Percentiles rank a stretch among this genome's conserved stretches.
Evolutionary conservation across 2,329 filamentous ascomycete species (phyloP).

Genomic region (Scorias spongiosa): DNA sequence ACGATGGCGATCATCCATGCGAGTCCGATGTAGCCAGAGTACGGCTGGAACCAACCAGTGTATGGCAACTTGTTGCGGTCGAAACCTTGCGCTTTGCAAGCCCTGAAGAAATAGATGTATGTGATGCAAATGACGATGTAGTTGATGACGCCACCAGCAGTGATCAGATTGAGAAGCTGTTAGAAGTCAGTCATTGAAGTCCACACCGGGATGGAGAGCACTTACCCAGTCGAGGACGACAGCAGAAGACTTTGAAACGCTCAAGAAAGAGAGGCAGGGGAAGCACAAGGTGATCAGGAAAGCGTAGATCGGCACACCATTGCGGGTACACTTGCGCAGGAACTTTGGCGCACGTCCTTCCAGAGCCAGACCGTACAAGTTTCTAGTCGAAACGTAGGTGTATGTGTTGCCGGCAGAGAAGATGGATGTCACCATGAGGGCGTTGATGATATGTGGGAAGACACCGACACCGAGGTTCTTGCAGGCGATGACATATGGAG

Average conservation of each 20-base stretch:
- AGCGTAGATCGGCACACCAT: constrained; percentile 46
- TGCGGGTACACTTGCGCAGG: constrained; percentile 42
- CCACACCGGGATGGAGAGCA: neutral
- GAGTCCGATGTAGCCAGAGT: constrained; percentile 28
- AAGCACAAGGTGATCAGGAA: constrained; percentile 34
- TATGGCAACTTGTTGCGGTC: constrained; percentile 42
- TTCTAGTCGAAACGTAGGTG: constrained; percentile 38
- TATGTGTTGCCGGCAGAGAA: constrained; percentile 43
- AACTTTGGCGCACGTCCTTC: constrained; percentile 39
- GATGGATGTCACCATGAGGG: constrained; percentile 34
- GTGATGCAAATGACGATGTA: constrained; percentile 45
- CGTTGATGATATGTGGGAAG: constrained; percentile 27
- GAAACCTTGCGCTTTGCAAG: constrained; percentile 35
- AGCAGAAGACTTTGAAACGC: constrained; percentile 16
- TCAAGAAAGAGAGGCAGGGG: constrained; percentile 21
- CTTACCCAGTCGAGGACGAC: constrained; percentile 17
- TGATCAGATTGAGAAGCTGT: constrained; percentile 36
- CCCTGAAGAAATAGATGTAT: constrained; percentile 44
- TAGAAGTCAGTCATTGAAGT: neutral
- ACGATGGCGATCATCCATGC: constrained; percentile 21
- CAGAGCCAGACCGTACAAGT: constrained; percentile 37
- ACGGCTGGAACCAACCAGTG: constrained; percentile 41
- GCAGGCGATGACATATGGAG: constrained; percentile 22
- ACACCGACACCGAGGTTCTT: constrained; percentile 28
- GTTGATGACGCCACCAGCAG: constrained; percentile 44